phyloP scores from a whole-genome alignment of 257 asterid species.

The Ballota nigra region DNA sequence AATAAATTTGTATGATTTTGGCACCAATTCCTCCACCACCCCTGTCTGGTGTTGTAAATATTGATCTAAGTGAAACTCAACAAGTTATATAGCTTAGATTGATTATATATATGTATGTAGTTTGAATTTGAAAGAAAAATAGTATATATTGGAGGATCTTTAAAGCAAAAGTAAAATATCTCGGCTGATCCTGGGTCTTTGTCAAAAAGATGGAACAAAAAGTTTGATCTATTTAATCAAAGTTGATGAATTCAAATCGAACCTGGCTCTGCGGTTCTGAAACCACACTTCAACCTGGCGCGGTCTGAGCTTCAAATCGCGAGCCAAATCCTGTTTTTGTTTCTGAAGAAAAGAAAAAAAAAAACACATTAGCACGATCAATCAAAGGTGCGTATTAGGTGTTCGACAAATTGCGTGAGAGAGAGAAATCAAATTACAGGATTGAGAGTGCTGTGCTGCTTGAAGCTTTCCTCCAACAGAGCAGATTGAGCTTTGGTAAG shows the following conservation, averaged over 20 bases:
- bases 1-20: background rate
- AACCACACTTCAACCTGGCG: conserved; percentile 99
- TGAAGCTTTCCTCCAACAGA: conserved; percentile 56
- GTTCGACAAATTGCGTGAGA: background rate
- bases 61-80: background rate
- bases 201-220: background rate
- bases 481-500: conserved; percentile 54
- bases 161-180: background rate
- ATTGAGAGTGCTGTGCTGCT: conserved; percentile 58
- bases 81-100: no score
- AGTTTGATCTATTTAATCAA: background rate
- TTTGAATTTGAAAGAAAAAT: background rate
- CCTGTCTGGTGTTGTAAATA: background rate
- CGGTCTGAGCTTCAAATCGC: conserved; percentile 67
- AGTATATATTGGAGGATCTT: background rate
- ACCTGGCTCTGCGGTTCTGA: conserved; percentile 95
- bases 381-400: background rate
- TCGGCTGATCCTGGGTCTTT: background rate
- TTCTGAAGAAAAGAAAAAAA: conserved; percentile 38
- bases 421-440: conserved; percentile 40
- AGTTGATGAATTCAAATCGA: background rate
- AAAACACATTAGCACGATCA: background rate
- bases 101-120: no score
- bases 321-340: conserved; percentile 74
- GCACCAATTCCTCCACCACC: background rate